phyloP scores from a whole-genome alignment of 257 asterid genomes.

The Nicotiana obtusifolia region DNA sequence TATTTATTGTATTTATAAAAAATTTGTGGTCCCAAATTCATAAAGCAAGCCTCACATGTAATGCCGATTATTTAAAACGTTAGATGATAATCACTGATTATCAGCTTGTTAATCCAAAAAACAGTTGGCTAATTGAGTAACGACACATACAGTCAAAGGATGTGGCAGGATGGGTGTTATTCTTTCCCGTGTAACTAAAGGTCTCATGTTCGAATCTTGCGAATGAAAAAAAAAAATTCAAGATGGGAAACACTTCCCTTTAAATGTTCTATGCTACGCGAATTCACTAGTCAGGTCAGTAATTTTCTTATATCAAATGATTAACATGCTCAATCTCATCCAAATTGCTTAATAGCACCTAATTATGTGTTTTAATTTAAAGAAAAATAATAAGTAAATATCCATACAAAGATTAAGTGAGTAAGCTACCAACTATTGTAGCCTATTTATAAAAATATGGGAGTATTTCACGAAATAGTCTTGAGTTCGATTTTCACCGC shows the following conservation, averaged over 20 bases:
- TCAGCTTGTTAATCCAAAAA: not conserved
- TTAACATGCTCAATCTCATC: not conserved
- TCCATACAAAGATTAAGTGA: not conserved
- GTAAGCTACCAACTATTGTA: not conserved
- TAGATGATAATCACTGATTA: not conserved
- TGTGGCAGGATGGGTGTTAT: not conserved
- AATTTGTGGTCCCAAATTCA: conserved; percentile 7
- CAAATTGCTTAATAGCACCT: not conserved
- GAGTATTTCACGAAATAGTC: not conserved
- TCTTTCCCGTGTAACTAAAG: no score
- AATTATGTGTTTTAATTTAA: not conserved
- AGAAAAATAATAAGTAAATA: not conserved
- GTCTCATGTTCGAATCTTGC: no score
- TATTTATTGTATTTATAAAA: not conserved
- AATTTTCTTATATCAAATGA: no score
- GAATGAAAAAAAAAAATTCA: no score
- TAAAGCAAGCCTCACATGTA: not conserved
- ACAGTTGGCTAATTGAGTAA: not conserved
- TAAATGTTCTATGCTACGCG: no score
- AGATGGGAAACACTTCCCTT: no score
- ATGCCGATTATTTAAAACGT: not conserved
- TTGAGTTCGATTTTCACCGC: not conserved
- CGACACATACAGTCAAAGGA: not conserved
- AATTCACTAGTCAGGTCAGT: no score
- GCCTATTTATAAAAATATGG: not conserved